phyloP scores from a whole-genome alignment of 164 flowering plant species.

The Platanus orientalis region DNA sequence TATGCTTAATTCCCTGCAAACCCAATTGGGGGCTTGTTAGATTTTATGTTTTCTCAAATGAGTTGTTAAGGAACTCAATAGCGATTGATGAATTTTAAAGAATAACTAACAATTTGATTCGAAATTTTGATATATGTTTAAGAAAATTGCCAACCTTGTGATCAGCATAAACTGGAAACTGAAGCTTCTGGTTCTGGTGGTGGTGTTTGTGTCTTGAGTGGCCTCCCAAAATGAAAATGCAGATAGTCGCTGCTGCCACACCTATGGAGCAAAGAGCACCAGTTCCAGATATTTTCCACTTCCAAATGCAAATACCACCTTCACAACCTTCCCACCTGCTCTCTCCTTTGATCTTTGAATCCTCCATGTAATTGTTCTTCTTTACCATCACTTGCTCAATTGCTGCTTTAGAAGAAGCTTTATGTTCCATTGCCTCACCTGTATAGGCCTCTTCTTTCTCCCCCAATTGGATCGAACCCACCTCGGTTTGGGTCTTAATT shows the following conservation, averaged over 20 bases:
- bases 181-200: slow-evolving; percentile 40
- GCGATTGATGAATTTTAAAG: not conserved
- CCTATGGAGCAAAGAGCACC: slow-evolving; percentile 62
- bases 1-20: slow-evolving; percentile 55
- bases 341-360: slow-evolving; percentile 15
- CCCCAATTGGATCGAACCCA: slow-evolving; percentile 22
- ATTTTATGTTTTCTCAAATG: not conserved
- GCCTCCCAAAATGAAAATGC: slow-evolving; percentile 42
- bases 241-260: slow-evolving; percentile 62
- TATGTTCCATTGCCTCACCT: slow-evolving; percentile 9
- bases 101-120: not conserved
- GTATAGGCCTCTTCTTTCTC: slow-evolving; percentile 12
- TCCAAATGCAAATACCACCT: slow-evolving; percentile 38
- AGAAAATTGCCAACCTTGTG: slow-evolving; percentile 40
- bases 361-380: slow-evolving; percentile 8
- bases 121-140: not conserved
- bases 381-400: slow-evolving; percentile 13
- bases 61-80: not conserved
- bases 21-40: not conserved
- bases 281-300: slow-evolving; percentile 37
- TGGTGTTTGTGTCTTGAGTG: slow-evolving; percentile 25
- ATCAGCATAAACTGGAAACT: slow-evolving; percentile 44
- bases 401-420: not conserved
- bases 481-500: slow-evolving; percentile 26
- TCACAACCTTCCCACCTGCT: not conserved